Percentiles rank a stretch among this genome's conserved stretches.
Conservation (phyloP, 495 filamentous ascomycete species). For the Penicillium macrosclerotiorum region DNA sequence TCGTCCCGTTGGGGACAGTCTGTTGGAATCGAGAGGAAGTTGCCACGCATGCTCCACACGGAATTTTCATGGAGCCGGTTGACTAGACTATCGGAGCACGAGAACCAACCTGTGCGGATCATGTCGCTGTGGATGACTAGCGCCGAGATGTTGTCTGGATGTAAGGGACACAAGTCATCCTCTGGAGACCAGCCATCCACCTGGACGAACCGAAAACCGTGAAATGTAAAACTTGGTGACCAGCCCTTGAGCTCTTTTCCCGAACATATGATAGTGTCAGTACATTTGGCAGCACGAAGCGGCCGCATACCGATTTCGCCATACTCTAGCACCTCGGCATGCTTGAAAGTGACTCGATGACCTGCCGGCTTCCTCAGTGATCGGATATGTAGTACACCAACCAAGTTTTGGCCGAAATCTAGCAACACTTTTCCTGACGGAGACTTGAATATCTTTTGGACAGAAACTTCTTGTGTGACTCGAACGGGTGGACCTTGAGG, state of each 20-base stretch:
- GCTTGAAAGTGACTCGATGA: slow-evolving; percentile 27
- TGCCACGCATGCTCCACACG: slow-evolving; percentile 52
- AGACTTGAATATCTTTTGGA: slow-evolving; percentile 37
- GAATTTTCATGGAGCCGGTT: slow-evolving; percentile 52
- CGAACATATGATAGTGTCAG: slow-evolving; percentile 31
- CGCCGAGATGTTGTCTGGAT: slow-evolving; percentile 31
- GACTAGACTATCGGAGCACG: slow-evolving; percentile 44
- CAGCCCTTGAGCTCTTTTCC: slow-evolving; percentile 19
- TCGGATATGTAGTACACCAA: slow-evolving; percentile 37
- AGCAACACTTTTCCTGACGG: slow-evolving; percentile 37
- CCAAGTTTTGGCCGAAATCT: slow-evolving; percentile 55
- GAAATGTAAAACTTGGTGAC: slow-evolving; percentile 49
- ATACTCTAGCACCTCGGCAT: slow-evolving; percentile 51
- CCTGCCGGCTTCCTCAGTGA: slow-evolving; percentile 31
- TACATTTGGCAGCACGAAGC: slow-evolving; percentile 39
- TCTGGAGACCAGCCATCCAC: slow-evolving; percentile 42
- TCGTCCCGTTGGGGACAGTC: slow-evolving; percentile 59
- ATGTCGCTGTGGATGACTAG: slow-evolving; percentile 52
- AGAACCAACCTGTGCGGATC: slow-evolving; percentile 44
- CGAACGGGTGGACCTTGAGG: slow-evolving; percentile 43
- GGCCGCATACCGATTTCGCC: slow-evolving; percentile 48
- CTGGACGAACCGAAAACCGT: slow-evolving; percentile 55
- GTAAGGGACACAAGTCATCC: slow-evolving; percentile 15
- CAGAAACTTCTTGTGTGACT: slow-evolving; percentile 28
- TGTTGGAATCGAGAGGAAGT: slow-evolving; percentile 53